These are phyloP conservation scores for Raffaelea ambrosiae DNA, from an alignment of 2,329 filamentous ascomycete genomes.

Conservation along the genomic window DNA sequence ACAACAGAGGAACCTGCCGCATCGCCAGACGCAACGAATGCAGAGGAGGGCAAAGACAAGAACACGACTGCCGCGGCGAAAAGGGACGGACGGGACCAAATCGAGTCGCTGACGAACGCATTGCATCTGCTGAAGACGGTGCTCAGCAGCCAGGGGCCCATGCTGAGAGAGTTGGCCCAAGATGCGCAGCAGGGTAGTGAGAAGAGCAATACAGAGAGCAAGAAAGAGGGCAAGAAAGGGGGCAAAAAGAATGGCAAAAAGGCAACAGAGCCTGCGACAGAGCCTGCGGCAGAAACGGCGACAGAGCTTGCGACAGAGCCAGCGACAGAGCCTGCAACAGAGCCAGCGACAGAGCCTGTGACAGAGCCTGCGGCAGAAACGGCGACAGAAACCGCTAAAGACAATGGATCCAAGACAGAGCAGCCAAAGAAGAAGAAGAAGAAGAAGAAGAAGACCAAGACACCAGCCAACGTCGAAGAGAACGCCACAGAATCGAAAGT, in stretches of 20 bases:
- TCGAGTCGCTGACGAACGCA: constrained; percentile 26
- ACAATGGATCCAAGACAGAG: neutral
- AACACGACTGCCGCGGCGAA: neutral
- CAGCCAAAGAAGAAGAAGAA: neutral
- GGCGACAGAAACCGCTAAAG: neutral
- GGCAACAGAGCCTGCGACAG: constrained; percentile 4
- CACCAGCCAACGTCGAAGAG: too few relatives aligned
- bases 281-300: too few relatives aligned
- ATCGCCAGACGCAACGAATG: neutral
- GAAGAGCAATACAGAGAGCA: constrained; percentile 3
- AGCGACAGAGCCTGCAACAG: neutral
- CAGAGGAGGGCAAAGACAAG: neutral
- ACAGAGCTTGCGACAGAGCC: neutral
- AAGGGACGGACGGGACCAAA: constrained; percentile 12
- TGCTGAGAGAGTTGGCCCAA: too few relatives aligned
- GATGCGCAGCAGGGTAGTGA: too few relatives aligned
- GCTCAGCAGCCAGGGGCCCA: constrained; percentile 21
- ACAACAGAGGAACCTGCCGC: neutral
- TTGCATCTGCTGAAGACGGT: constrained; percentile 28
- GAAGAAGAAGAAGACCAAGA: neutral
- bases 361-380: neutral
- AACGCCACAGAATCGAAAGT: too few relatives aligned
- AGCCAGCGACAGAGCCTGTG: constrained; percentile 5
- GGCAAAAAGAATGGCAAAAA: constrained; percentile 4
- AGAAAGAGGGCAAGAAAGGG: neutral